Evolutionary conservation across 176 grass and related monocot species (phyloP).

Genomic region (Phyllostachys edulis): DNA sequence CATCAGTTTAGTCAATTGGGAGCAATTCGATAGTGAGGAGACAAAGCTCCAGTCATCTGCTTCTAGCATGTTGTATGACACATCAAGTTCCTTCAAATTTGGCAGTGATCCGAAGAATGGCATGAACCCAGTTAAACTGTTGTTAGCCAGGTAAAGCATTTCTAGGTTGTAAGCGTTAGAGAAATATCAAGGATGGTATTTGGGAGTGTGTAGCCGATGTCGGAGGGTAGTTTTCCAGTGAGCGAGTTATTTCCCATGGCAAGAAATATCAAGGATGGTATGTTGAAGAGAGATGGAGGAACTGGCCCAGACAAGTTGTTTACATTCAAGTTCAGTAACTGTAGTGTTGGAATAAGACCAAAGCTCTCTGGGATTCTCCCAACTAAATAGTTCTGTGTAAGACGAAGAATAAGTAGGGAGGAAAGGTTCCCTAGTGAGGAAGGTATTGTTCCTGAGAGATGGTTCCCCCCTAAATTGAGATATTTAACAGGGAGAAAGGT

Average conservation of each 20-base stretch:
- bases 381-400: constrained; percentile 29
- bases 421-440: constrained; percentile 54
- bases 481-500: neutral
- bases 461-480: constrained; percentile 29
- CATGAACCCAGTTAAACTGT: constrained; percentile 28
- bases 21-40: constrained; percentile 37
- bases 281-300: constrained; percentile 38
- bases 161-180: neutral
- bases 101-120: constrained; percentile 31
- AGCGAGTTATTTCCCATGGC: constrained; percentile 31
- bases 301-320: constrained; percentile 42
- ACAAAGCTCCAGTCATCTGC: constrained; percentile 45
- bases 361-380: constrained; percentile 54
- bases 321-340: neutral
- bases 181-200: constrained; percentile 49
- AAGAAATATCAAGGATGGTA: constrained; percentile 24
- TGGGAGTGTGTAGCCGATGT: constrained; percentile 13
- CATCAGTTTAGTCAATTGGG: constrained; percentile 11
- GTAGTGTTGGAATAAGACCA: constrained; percentile 28
- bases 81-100: constrained; percentile 20
- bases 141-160: neutral
- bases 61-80: constrained; percentile 46
- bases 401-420: constrained; percentile 19
- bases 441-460: constrained; percentile 50
- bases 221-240: neutral